Percentiles rank a stretch among this genome's conserved stretches.
Conservation (phyloP, 805 yeast species). For the Suhomyces sp. region DNA sequence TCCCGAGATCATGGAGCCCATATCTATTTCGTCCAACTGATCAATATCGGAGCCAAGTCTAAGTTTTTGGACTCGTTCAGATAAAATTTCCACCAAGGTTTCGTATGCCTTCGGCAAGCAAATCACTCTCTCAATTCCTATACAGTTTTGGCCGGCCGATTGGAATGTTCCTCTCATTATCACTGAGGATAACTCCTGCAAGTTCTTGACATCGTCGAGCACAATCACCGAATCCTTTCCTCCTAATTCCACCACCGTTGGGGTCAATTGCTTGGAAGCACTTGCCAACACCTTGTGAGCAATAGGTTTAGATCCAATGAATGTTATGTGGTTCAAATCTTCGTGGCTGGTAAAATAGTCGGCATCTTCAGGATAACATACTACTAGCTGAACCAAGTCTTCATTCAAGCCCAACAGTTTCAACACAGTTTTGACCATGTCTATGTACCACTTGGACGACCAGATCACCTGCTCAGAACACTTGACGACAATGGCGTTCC, state of each 20-base stretch:
- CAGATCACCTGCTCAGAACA: constrained; percentile 96
- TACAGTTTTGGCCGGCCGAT: constrained; percentile 96
- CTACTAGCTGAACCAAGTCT: constrained; percentile 80
- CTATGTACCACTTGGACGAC: constrained; percentile 81
- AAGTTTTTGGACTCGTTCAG: constrained; percentile 55
- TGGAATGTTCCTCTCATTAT: constrained; percentile 95
- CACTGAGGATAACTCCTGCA: constrained; percentile 58
- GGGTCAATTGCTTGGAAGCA: constrained; percentile 85
- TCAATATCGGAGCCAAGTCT: constrained; percentile 91
- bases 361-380: constrained; percentile 87
- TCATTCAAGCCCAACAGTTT: constrained; percentile 73
- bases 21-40: constrained; percentile 83
- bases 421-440: constrained; percentile 68
- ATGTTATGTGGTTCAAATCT: constrained; percentile 82
- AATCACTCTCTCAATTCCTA: constrained; percentile 93
- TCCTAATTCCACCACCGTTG: constrained; percentile 93
- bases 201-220: constrained; percentile 70
- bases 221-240: constrained; percentile 93
- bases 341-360: constrained; percentile 83
- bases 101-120: constrained; percentile 72
- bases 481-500: constrained; percentile 86
- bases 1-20: constrained; percentile 93
- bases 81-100: constrained; percentile 52
- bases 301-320: constrained; percentile 93
- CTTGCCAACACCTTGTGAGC: constrained; percentile 83